phyloP scores from a whole-genome alignment of 2,329 filamentous ascomycete genomes.

The Penicillium polonicum region DNA sequence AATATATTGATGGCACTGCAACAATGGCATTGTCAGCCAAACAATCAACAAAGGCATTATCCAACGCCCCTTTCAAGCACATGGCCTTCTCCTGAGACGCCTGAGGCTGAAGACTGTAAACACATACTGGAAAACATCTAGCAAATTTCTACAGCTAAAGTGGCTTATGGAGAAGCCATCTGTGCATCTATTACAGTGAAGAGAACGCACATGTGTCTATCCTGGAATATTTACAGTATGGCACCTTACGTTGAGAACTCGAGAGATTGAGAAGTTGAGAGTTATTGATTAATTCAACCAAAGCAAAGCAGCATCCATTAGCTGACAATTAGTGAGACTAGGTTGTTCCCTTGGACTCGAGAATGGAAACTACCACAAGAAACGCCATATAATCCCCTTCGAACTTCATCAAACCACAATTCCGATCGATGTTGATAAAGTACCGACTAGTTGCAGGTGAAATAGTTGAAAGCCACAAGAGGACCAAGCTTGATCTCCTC shows the following conservation, averaged over 20 bases:
- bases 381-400: not conserved
- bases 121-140: not conserved
- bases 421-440: not conserved
- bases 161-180: not conserved
- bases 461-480: conserved; percentile 42
- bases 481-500: conserved; percentile 34
- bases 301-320: not conserved
- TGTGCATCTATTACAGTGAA: not conserved
- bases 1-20: not conserved
- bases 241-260: not conserved
- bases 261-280: not conserved
- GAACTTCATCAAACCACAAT: not conserved
- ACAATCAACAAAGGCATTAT: not conserved
- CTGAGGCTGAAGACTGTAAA: not conserved
- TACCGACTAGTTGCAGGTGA: conserved; percentile 27
- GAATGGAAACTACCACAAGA: not conserved
- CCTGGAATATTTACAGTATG: not conserved
- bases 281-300: not conserved
- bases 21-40: not conserved
- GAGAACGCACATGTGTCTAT: not conserved
- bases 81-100: not conserved
- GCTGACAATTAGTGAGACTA: not conserved
- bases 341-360: not conserved
- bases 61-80: not conserved
- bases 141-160: not conserved